Evolutionary conservation across 345 rosid species (phyloP).

Genomic region (Arabidopsis suecica): DNA sequence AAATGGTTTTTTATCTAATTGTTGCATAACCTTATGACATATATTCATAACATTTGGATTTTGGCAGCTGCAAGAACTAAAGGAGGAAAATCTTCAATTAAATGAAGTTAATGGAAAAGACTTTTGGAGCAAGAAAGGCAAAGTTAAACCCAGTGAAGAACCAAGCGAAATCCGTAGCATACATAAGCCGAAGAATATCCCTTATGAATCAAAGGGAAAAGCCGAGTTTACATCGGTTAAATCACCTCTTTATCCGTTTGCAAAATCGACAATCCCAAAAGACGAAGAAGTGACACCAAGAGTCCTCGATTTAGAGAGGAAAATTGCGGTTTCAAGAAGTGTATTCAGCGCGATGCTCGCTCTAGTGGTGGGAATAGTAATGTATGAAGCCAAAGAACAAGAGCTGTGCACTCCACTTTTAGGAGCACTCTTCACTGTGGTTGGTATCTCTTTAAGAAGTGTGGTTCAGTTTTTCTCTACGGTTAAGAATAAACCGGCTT

Average conservation of each 20-base stretch:
- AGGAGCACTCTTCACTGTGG: slow-evolving; percentile 74
- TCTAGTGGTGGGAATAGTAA: slow-evolving; percentile 64
- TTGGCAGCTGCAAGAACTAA: slow-evolving; percentile 59
- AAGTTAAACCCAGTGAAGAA: slow-evolving; percentile 39
- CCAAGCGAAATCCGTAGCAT: slow-evolving; percentile 21
- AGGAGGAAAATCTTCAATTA: slow-evolving; percentile 59
- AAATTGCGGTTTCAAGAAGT: slow-evolving; percentile 60
- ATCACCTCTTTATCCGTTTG: slow-evolving; percentile 43
- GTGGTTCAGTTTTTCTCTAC: slow-evolving; percentile 72
- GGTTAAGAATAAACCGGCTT: slow-evolving; percentile 66
- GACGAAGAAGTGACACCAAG: slow-evolving; percentile 37
- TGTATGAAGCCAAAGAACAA: slow-evolving; percentile 59
- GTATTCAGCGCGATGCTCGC: slow-evolving; percentile 68
- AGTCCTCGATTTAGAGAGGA: slow-evolving; percentile 48
- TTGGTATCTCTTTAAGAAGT: slow-evolving; percentile 73
- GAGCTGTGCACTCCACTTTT: slow-evolving; percentile 82
- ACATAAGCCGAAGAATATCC: slow-evolving; percentile 33
- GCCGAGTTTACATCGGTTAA: slow-evolving; percentile 36
- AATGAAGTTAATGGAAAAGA: slow-evolving; percentile 53
- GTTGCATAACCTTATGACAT: neutral
- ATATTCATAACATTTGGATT: slow-evolving; percentile 9
- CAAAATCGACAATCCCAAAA: slow-evolving; percentile 34
- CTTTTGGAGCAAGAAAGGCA: slow-evolving; percentile 42
- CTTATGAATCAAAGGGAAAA: slow-evolving; percentile 41
- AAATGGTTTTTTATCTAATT: neutral